Evolutionary conservation across 2,329 filamentous ascomycete genomes (phyloP), one percentile per base, ranked within the genome.

Genomic region (Monascus ruber): DNA sequence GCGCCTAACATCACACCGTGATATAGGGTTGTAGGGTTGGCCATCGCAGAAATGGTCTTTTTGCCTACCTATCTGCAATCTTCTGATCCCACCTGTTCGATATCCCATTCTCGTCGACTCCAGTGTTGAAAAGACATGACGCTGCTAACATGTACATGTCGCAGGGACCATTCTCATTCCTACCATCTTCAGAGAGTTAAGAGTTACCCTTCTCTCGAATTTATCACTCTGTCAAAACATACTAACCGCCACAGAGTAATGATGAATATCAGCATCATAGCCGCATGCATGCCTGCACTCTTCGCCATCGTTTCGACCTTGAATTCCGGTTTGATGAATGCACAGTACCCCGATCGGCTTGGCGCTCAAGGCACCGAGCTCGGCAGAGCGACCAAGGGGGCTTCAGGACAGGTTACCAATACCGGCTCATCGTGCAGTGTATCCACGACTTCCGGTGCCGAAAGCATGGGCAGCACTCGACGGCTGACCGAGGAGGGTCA

Each of bases 281-380:
- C 49, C 26, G 48, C 51, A 24, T 53, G 51, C 31, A 33, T 55
- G 11, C 53, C 53, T 6, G 53, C 50, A 1, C 39, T 54, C 9
- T 52, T 50, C 39, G 51, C 52, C 33, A 49, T 55, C 8, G 50
- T 52, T 29, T 48, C 50, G 9, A 51, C 51, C 11, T 39, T 55
- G 1, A 44, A 51, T 33, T 51, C 50, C 4, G 46, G 47, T 5
- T 37, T 53, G 1, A 45, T 17, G 17, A 17, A 17, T 17, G 17
- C 17, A 3, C 17, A 17, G 17, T 17, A 17, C 17, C 17, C 42
- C 26, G 47, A 31, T 5, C 27, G 35, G 1, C 39, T 36, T 33
- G 9, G 38, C 10, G 7, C 33, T 17, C 9, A 24, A 7, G 11
- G 24, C 33, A 8, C 24, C 33, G 33, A 34, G 33, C 33, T 34